Evolutionary conservation across 331 rosid species (phyloP).

Genomic region (Acacia concinna): DNA sequence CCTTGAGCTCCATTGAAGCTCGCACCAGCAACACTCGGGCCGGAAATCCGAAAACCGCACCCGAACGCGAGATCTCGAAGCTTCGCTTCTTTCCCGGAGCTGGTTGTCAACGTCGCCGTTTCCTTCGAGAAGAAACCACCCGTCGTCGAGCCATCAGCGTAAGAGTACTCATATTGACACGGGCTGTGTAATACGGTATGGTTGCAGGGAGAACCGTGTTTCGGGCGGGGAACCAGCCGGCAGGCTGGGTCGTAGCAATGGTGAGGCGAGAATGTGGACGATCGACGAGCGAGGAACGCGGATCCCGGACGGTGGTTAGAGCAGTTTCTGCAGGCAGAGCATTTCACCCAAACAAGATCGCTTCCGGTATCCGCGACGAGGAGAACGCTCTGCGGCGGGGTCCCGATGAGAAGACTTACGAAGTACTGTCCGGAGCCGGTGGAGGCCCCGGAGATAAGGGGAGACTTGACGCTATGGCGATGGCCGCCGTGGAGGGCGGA

Average conservation of each 20-base stretch:
- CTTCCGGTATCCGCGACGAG: conserved; percentile 78
- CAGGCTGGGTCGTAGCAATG: conserved; percentile 67
- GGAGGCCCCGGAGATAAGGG: conserved; percentile 67
- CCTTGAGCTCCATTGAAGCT: conserved; percentile 71
- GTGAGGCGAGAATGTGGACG: conserved; percentile 55
- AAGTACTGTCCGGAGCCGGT: conserved; percentile 81
- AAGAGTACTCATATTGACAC: conserved; percentile 60
- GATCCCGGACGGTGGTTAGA: conserved; percentile 41
- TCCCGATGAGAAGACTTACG: conserved; percentile 56
- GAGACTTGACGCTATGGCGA: conserved; percentile 27
- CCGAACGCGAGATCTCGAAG: conserved; percentile 45
- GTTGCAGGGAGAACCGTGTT: conserved; percentile 34
- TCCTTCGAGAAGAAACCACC: conserved; percentile 68
- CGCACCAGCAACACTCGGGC: conserved; percentile 62
- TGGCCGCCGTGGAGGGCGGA: conserved; percentile 34
- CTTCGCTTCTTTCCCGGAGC: conserved; percentile 29
- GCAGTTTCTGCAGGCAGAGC: conserved; percentile 71
- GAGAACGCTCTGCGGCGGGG: conserved; percentile 68
- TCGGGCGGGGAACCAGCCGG: conserved; percentile 53
- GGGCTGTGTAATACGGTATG: conserved; percentile 58
- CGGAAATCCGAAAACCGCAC: conserved; percentile 58
- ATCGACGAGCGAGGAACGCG: conserved; percentile 58
- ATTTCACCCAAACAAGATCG: conserved; percentile 75
- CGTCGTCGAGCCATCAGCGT: conserved; percentile 59
- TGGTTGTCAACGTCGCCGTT: conserved; percentile 48